Conservation (phyloP, 2,329 filamentous ascomycete genomes). For the Colletotrichum sp. region DNA sequence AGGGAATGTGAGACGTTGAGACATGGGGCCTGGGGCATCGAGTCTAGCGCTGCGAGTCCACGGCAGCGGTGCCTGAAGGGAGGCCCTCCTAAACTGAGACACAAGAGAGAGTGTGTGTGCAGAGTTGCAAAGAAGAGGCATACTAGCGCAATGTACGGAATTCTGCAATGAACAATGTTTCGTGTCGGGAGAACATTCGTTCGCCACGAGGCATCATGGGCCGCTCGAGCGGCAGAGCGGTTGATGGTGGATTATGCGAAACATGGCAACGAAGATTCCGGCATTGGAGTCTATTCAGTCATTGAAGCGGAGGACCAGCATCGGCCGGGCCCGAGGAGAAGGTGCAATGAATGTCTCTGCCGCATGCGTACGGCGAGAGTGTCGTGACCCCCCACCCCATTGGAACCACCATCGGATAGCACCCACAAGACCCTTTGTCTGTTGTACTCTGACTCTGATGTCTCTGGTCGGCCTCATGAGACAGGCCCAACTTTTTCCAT, state of each 20-base stretch:
- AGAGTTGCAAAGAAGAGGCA: background rate
- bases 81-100: background rate
- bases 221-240: background rate
- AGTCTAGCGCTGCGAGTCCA: background rate
- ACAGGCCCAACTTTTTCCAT: background rate
- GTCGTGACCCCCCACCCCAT: background rate
- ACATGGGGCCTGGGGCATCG: background rate
- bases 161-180: constrained; percentile 8
- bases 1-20: constrained; percentile 3
- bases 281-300: background rate
- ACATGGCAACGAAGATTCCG: background rate
- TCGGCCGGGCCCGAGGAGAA: background rate
- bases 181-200: background rate
- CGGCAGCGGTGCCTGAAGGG: background rate
- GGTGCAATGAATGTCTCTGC: background rate
- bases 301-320: background rate
- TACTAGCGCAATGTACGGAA: background rate
- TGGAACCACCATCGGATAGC: background rate
- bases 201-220: constrained; percentile 4
- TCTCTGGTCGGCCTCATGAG: background rate
- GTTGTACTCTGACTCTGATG: background rate
- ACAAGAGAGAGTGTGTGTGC: background rate
- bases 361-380: constrained; percentile 9
- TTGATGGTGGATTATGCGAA: background rate
- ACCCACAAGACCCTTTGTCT: background rate